Evolutionary conservation across 768 basidiomycete genomes (phyloP), one percentile per base, ranked within the genome.

Genomic region (Suillus luteus): DNA sequence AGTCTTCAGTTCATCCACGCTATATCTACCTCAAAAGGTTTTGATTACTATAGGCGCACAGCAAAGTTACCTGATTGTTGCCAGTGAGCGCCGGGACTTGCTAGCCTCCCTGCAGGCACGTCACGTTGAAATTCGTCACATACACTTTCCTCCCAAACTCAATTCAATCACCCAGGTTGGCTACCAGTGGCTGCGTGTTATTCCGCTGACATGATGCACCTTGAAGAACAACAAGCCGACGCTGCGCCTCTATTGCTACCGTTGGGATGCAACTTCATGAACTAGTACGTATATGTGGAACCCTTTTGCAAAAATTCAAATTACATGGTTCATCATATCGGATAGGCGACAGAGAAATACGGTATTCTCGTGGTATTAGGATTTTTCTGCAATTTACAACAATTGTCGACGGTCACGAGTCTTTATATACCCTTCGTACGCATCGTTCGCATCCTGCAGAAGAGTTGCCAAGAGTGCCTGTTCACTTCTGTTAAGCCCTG

Each of bases 401-500:
- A 31, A 33, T 27, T 3, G 31, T 33, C 51, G 31, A 10, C 0
- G 5, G 31, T 19, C 1, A 31, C 24, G 52, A 2, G 17, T 33
- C 31, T 52, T 17, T 17, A 5, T 19, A 48, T 73, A 75, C 35
- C 60, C 68, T 8, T 9, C 5, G 19, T 68, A 69, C 9, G 72
- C 72, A 6, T 44, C 55, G 0, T 12, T 0, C 4, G 72, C 74
- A 46, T 75, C 72, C 0, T 9, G 9, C 2, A 75, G 65, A 5
- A 73, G 46, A 9, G 2, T 0, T 1, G n/a, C 19, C 61, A 68
- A 54, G 6, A 72, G 65, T 0, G 1, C 5, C 41, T 24, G n/a
- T 4, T 72, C 68, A 9, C 10, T 37, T n/a, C 65, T 54, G 6
- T 6, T 58, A 15, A 72, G 59, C n/a, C 48, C 19, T 5, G 48